Evolutionary conservation across 495 filamentous ascomycete genomes (phyloP), one percentile per base, ranked within the genome.

Genomic region (Xylaria curta): DNA sequence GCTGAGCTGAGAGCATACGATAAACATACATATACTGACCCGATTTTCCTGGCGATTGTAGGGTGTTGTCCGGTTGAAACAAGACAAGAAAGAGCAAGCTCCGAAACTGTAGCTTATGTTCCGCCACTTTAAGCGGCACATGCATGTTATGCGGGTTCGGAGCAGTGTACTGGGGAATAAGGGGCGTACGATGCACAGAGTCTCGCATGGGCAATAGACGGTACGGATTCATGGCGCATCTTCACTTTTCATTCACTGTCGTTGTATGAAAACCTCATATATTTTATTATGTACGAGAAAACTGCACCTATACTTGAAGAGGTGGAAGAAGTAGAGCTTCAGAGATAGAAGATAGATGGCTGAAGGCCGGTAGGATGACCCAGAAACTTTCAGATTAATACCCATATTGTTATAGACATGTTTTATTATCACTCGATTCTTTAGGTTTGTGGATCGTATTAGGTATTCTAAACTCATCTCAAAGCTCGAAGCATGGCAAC

Each of bases 21-120:
- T 38, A 44, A 44, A 13, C 38, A 9, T 63, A 36, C 33, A 38
- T 60, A 21, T 36, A 31, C 65, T 56, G 33, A 56, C 49, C 19
- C 2, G 33, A 56, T 56, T 38, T 49, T 66, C 24, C 24, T 26
- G 15, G 40, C 40, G 12, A n/a, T 56, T 51, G 15, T 62, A 87
- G 85, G 87, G 88, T 49, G 78, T 90, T 26, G 83, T 89, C 54
- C 81, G 88, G 71, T 70, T 90, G 72, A 85, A 83, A 76, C 81
- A 86, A 61, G 74, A 76, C 28, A 49, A 67, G 53, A 54, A 63
- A 28, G 47, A 72, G 64, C 42, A 51, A 31, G 76, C 71, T 62
- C 62, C 72, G 46, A 79, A 80, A 74, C 17, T 74, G 42, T 78
- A 71, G 70, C n/a, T 31, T 24, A 12, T 31, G 19, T 9, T 38